These are phyloP conservation scores for Arthrobotrys megalospora DNA, from an alignment of 2,329 filamentous ascomycete species.

Conservation along the genomic window DNA sequence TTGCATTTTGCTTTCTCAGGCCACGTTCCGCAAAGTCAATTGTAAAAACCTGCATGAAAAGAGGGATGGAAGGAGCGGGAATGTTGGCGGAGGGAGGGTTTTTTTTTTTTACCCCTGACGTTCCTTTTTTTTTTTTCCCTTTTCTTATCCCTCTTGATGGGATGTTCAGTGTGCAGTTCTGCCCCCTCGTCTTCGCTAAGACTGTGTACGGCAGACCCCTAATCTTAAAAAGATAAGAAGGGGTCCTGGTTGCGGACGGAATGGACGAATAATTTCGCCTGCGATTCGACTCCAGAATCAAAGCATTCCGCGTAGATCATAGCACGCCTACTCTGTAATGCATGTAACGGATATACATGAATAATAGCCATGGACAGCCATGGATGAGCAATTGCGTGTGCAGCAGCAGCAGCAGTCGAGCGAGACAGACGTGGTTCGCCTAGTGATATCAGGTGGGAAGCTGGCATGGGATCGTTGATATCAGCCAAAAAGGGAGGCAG, in stretches of 20 bases:
- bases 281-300: neutral
- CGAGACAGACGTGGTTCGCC: neutral
- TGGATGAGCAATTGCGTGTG: constrained; percentile 14
- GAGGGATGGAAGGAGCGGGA: neutral
- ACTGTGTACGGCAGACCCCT: constrained; percentile 5
- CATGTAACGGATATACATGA: no score
- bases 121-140: constrained; percentile 47
- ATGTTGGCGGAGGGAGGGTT: constrained; percentile 6
- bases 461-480: constrained; percentile 31
- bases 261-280: constrained; percentile 31
- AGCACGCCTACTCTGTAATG: no score
- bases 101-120: constrained; percentile 58
- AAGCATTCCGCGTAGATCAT: constrained; percentile 10
- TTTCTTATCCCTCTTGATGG: neutral
- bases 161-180: neutral
- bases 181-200: constrained; percentile 38
- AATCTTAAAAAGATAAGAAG: constrained; percentile 53
- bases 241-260: constrained; percentile 12
- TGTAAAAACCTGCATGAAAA: constrained; percentile 23
- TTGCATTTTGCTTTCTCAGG: constrained; percentile 4
- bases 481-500: constrained; percentile 50
- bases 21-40: constrained; percentile 23
- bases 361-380: neutral
- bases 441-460: constrained; percentile 11
- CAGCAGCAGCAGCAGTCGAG: neutral